Percentiles rank a stretch among this genome's conserved stretches.
Evolutionary conservation across 106 monocot genomes (phyloP).

Genomic region (Dioscorea alata): DNA sequence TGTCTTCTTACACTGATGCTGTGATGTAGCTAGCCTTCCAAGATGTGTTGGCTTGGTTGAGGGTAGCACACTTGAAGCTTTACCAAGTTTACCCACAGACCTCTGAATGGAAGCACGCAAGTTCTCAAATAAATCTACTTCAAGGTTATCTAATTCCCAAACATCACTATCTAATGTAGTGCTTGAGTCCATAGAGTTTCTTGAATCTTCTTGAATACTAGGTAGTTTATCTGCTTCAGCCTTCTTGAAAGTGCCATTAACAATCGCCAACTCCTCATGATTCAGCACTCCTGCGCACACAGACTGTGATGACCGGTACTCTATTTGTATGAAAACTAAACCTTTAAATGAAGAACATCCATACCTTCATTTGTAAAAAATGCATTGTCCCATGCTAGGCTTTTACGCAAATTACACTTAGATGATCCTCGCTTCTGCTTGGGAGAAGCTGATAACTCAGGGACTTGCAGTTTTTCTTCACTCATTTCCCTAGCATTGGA

Average conservation of each 20-base stretch:
- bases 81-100: conserved; percentile 22
- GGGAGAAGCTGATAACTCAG: conserved; percentile 5
- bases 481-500: background rate
- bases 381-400: conserved; percentile 34
- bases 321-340: background rate
- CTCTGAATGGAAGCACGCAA: conserved; percentile 50
- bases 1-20: conserved; percentile 29
- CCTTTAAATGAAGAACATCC: background rate
- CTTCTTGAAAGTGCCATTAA: conserved; percentile 50
- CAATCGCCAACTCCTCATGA: conserved; percentile 58
- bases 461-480: conserved; percentile 8
- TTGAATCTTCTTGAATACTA: conserved; percentile 55
- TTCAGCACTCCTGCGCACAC: conserved; percentile 63
- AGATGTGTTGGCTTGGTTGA: conserved; percentile 4
- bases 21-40: conserved; percentile 7
- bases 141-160: conserved; percentile 49
- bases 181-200: conserved; percentile 56
- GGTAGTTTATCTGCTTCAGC: conserved; percentile 22
- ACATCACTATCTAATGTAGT: conserved; percentile 52
- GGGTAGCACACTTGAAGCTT: conserved; percentile 4
- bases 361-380: conserved; percentile 11
- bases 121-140: conserved; percentile 61
- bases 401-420: conserved; percentile 28
- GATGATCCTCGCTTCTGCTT: conserved; percentile 11
- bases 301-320: background rate